Conservation (phyloP, 148 eudicot genomes). For the Linanthus parryae region DNA sequence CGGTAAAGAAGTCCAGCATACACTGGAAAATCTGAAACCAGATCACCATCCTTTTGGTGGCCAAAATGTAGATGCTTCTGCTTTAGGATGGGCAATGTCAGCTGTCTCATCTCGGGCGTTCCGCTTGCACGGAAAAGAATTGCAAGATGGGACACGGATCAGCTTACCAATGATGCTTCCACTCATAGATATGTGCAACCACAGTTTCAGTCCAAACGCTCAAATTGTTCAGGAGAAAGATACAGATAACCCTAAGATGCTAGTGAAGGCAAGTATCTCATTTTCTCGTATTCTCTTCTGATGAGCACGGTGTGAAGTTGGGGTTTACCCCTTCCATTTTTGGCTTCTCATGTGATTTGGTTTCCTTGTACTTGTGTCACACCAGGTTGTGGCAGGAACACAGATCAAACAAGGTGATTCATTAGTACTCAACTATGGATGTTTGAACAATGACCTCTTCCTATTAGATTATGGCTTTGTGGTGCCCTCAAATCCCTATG, state of each 20-base stretch:
- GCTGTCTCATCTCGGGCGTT: slow-evolving; percentile 98
- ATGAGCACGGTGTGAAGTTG: background rate
- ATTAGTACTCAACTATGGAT: slow-evolving; percentile 75
- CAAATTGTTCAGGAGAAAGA: slow-evolving; percentile 69
- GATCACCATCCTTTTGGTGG: slow-evolving; percentile 80
- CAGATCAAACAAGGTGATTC: slow-evolving; percentile 54
- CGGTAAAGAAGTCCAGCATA: slow-evolving; percentile 52
- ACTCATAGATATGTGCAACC: slow-evolving; percentile 97
- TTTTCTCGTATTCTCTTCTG: background rate
- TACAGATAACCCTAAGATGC: slow-evolving; percentile 35
- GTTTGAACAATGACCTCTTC: slow-evolving; percentile 77
- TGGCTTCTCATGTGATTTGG: too few relatives aligned
- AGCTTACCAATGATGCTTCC: slow-evolving; percentile 93
- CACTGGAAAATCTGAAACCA: slow-evolving; percentile 36
- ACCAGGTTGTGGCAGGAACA: slow-evolving; percentile 70
- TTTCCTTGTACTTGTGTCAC: background rate
- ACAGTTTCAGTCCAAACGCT: slow-evolving; percentile 82
- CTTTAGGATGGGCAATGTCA: slow-evolving; percentile 96
- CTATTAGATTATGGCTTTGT: slow-evolving; percentile 94
- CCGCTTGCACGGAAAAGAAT: slow-evolving; percentile 58
- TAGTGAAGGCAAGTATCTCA: slow-evolving; percentile 53
- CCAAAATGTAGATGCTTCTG: slow-evolving; percentile 70
- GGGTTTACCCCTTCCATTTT: background rate
- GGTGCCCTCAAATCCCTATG: slow-evolving; percentile 66
- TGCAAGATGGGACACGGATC: slow-evolving; percentile 35